These are phyloP conservation scores for Monilinia laxa DNA, from an alignment of 2,329 filamentous ascomycete genomes.

Conservation along the genomic window DNA sequence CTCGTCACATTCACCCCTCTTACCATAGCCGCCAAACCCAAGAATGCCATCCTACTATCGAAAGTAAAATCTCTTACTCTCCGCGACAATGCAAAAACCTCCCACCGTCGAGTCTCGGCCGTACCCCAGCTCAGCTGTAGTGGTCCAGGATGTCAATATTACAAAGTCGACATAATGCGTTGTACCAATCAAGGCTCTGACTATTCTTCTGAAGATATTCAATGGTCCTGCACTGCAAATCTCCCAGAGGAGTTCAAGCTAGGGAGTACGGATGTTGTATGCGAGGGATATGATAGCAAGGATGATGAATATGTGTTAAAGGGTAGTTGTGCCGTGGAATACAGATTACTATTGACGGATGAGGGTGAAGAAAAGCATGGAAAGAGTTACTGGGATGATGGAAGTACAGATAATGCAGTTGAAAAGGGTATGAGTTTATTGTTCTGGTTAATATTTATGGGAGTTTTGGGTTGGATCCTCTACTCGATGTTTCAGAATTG, in stretches of 20 bases:
- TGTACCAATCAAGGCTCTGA: slow-evolving; percentile 83
- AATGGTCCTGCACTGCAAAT: slow-evolving; percentile 80
- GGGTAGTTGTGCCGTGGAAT: slow-evolving; percentile 91
- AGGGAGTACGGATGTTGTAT: slow-evolving; percentile 84
- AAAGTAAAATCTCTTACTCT: slow-evolving; percentile 78
- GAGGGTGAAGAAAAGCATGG: slow-evolving; percentile 70
- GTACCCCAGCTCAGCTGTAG: slow-evolving; percentile 80
- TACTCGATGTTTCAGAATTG: slow-evolving; percentile 50
- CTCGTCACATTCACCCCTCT: slow-evolving; percentile 33
- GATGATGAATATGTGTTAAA: slow-evolving; percentile 86
- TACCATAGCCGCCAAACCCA: slow-evolving; percentile 24
- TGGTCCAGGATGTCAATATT: slow-evolving; percentile 50
- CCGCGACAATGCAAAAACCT: slow-evolving; percentile 64
- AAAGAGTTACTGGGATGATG: slow-evolving; percentile 27
- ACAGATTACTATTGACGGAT: slow-evolving; percentile 74
- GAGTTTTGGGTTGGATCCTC: slow-evolving; percentile 60
- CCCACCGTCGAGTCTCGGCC: slow-evolving; percentile 71
- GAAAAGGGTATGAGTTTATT: slow-evolving; percentile 41
- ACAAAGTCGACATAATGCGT: slow-evolving; percentile 78
- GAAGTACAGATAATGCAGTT: slow-evolving; percentile 10
- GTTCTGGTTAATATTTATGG: slow-evolving; percentile 63
- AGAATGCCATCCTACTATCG: slow-evolving; percentile 58
- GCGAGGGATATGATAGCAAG: slow-evolving; percentile 77
- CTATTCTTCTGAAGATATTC: slow-evolving; percentile 76
- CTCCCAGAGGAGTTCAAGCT: slow-evolving; percentile 65